Evolutionary conservation across 202 grass and related monocot species (phyloP).

Genomic region (Carex arenaria): DNA sequence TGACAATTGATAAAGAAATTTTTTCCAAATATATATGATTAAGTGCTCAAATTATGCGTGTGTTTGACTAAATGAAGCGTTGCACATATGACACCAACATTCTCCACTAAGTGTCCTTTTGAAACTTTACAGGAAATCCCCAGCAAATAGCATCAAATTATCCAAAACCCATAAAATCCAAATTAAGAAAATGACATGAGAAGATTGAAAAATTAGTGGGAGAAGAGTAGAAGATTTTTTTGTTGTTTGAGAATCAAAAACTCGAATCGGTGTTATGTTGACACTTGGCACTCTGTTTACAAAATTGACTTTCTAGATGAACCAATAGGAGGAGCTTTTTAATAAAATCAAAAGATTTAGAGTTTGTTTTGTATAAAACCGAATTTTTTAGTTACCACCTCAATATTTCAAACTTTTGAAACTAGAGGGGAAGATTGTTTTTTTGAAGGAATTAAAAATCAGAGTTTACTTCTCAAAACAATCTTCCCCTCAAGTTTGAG

Average conservation of each 20-base stretch:
- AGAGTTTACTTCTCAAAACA: too few relatives aligned
- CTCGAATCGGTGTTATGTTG: background rate
- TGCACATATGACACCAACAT: conserved; percentile 16
- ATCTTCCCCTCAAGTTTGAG: too few relatives aligned
- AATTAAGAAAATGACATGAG: background rate
- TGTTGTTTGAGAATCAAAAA: background rate
- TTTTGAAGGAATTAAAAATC: too few relatives aligned
- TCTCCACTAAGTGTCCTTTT: conserved; percentile 22
- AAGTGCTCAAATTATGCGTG: conserved; percentile 13
- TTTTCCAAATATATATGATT: background rate
- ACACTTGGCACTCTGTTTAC: background rate
- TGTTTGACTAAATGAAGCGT: conserved; percentile 16
- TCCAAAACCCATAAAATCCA: conserved; percentile 21
- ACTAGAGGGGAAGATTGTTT: too few relatives aligned
- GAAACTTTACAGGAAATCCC: conserved; percentile 15
- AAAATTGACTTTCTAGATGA: background rate
- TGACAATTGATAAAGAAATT: background rate
- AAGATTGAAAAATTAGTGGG: background rate
- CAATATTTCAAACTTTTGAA: too few relatives aligned
- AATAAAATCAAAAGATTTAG: background rate
- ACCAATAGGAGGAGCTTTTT: background rate
- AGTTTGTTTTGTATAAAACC: too few relatives aligned
- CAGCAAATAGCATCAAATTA: conserved; percentile 1
- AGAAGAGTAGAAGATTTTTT: background rate
- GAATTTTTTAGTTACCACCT: too few relatives aligned